Evolutionary conservation across 805 yeast species (phyloP).

Genomic region (Saturnispora bothae): DNA sequence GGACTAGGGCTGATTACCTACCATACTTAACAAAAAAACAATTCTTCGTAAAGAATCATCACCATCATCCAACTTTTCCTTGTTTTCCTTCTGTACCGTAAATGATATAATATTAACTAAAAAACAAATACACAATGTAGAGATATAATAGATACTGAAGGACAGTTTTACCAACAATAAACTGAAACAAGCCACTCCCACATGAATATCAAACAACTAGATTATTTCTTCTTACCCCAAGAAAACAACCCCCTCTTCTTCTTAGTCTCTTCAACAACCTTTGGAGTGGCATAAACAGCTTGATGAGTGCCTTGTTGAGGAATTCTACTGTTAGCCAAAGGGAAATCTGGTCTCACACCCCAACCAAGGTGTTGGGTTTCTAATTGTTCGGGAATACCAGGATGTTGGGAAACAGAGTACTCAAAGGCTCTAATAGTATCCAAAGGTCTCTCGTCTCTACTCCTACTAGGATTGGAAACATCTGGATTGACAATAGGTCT

Average conservation of each 20-base stretch:
- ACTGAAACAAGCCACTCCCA: no score
- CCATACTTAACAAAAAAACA: no score
- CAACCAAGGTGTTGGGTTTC: conserved; percentile 77
- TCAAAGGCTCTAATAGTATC: conserved; percentile 94
- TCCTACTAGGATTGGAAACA: conserved; percentile 84
- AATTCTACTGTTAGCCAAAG: conserved; percentile 33
- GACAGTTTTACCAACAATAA: no score
- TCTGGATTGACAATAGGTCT: conserved; percentile 69
- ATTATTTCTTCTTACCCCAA: conserved; percentile 31
- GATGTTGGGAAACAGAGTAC: conserved; percentile 88
- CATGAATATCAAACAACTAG: neutral
- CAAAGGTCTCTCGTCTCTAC: conserved; percentile 91
- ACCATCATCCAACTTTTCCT: no score
- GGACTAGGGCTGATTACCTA: no score
- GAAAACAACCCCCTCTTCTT: conserved; percentile 84
- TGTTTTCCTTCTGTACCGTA: no score
- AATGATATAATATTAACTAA: no score
- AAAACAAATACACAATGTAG: no score
- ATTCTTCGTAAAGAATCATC: no score
- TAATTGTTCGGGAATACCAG: conserved; percentile 63
- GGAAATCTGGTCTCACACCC: conserved; percentile 75
- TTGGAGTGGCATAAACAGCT: conserved; percentile 39
- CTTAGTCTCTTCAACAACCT: conserved; percentile 33
- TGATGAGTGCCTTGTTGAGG: conserved; percentile 26
- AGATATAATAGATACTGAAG: no score